Base-by-base conservation (phyloP, 2,329 filamentous ascomycete genomes). In the Aspergillus clavatus region DNA sequence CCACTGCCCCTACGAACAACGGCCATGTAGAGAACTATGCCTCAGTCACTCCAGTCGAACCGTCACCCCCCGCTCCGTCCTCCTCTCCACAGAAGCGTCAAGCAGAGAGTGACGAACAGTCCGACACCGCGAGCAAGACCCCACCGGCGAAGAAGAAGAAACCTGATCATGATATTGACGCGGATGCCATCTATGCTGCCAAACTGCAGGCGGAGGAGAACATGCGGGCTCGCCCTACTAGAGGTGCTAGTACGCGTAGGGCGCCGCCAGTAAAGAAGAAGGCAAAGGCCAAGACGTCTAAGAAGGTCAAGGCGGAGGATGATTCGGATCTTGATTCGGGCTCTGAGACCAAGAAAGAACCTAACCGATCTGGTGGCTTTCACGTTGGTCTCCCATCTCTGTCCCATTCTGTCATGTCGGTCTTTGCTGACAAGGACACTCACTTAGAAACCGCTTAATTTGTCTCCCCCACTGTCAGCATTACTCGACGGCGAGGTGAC, bases 121-220 rank as follows among this genome's bases (percentile, higher is more conserved):
- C 71, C 1, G 71, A 72, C 36, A 57, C 59, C 8, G 54, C 59
- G 28, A 65, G 61, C 45, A 60, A 59, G 40, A 58, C 62, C 4
- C 65, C 68, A 5, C 73, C 72, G 4, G 64, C 71, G 52, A 87
- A 88, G 70, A 85, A 85, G 67, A 72, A 69, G 55, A 78, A 76
- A 57, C 68, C 74, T 46, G 83, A 83, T 62, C 78, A 80, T 35
- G 77, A 81, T 22, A 72, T 80, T 54, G 88, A 95, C 53, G 84
- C 87, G 24, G 93, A 98, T 68, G 93, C 91, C 26, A 82, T 86
- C 36, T 81, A 91, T 50, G 93, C 93, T 1, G 89, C 89, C 12
- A 82, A 86, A 65, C 76, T 98, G 27, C 93, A 98, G 69, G 91
- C 89, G 0, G 87, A 97, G 67, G 89, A 96, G 71, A 95, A 97